Evolutionary conservation across 192 early-diverging fungal species (phyloP).

Genomic region (Coemansia sp.): DNA sequence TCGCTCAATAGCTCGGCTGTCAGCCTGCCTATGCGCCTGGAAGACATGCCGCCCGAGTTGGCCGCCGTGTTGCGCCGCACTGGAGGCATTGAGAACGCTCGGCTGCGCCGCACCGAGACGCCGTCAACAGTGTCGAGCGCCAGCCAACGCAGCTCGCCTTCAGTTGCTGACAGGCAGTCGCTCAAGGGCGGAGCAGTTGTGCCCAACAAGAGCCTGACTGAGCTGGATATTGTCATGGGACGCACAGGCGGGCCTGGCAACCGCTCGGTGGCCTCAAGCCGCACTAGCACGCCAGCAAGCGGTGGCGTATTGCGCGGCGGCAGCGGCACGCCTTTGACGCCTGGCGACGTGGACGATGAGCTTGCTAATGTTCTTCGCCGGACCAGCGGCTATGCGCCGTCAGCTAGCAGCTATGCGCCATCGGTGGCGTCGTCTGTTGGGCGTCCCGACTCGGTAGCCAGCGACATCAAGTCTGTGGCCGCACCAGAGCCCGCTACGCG

Average conservation of each 20-base stretch:
- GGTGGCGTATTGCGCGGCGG: constrained; percentile 34
- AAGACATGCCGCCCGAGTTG: constrained; percentile 51
- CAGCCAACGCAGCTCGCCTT: constrained; percentile 5
- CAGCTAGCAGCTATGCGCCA: constrained; percentile 33
- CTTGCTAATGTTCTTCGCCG: constrained; percentile 52
- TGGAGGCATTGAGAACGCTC: constrained; percentile 34
- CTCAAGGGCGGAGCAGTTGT: background rate
- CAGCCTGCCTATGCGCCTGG: constrained; percentile 45
- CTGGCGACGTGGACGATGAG: constrained; percentile 46
- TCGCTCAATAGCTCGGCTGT: constrained; percentile 37
- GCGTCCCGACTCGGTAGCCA: constrained; percentile 33
- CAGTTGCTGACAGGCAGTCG: constrained; percentile 3
- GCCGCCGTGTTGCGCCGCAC: constrained; percentile 51
- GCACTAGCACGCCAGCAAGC: constrained; percentile 9
- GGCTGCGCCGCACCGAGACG: constrained; percentile 35
- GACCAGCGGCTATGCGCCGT: constrained; percentile 52
- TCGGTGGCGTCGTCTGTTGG: constrained; percentile 22
- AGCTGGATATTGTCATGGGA: constrained; percentile 56
- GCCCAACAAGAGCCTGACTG: constrained; percentile 36
- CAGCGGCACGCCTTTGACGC: constrained; percentile 22
- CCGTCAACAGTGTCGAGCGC: constrained; percentile 8
- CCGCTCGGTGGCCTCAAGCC: constrained; percentile 21
- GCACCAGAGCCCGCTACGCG: constrained; percentile 23
- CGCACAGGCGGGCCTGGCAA: constrained; percentile 40
- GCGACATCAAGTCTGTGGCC: constrained; percentile 37